These are phyloP conservation scores for Ustilago crameri DNA, from an alignment of 1,284 basidiomycete genomes.

Conservation along the genomic window DNA sequence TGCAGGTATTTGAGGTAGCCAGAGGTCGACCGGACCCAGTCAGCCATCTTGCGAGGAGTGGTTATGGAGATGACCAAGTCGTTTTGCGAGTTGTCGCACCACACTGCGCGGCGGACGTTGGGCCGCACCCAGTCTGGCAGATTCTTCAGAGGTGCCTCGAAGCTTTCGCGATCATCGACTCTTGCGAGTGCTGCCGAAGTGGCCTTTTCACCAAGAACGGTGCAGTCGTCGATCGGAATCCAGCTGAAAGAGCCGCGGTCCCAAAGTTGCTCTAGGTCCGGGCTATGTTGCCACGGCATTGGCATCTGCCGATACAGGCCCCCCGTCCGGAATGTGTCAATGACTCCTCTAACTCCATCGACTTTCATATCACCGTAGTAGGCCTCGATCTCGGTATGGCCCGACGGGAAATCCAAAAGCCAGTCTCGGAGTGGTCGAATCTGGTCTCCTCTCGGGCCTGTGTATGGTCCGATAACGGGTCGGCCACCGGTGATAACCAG, in stretches of 20 bases:
- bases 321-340: slow-evolving; percentile 14
- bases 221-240: slow-evolving; percentile 47
- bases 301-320: slow-evolving; percentile 34
- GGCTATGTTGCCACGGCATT: slow-evolving; percentile 41
- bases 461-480: slow-evolving; percentile 39
- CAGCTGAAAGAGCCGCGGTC: slow-evolving; percentile 33
- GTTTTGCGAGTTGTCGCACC: slow-evolving; percentile 32
- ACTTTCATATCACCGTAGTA: slow-evolving; percentile 15
- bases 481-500: slow-evolving; percentile 32
- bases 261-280: slow-evolving; percentile 28
- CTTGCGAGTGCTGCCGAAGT: slow-evolving; percentile 19
- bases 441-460: slow-evolving; percentile 28
- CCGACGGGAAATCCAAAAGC: slow-evolving; percentile 32
- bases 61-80: slow-evolving; percentile 39
- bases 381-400: slow-evolving; percentile 21
- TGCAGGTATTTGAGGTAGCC: slow-evolving; percentile 39
- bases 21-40: slow-evolving; percentile 39
- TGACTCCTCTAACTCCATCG: neutral
- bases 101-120: slow-evolving; percentile 26
- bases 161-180: slow-evolving; percentile 22
- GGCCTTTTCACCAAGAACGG: slow-evolving; percentile 27
- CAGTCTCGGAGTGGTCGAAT: slow-evolving; percentile 41
- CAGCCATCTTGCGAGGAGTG: slow-evolving; percentile 40
- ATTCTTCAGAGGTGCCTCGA: slow-evolving; percentile 12
- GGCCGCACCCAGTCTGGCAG: slow-evolving; percentile 32